A percentile compares a stretch with the other conserved stretches of the same genome.
These are phyloP conservation scores for Yarrowia porcina DNA, from an alignment of 805 yeast genomes.

Conservation along the genomic window DNA sequence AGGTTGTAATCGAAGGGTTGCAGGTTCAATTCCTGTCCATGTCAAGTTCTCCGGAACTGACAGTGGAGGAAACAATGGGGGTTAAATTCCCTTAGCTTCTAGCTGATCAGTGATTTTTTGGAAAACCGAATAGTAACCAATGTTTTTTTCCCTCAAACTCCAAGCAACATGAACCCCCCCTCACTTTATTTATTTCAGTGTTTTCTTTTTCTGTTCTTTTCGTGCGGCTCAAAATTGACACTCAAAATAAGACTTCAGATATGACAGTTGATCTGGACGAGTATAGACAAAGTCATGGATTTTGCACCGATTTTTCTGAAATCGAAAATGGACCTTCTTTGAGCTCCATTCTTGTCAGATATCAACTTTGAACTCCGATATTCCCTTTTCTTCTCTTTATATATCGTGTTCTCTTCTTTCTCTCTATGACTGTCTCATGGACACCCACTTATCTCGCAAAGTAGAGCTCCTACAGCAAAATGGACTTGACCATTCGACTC, in stretches of 20 bases:
- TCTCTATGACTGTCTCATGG: too few relatives aligned
- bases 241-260: neutral
- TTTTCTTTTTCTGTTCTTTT: neutral
- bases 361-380: too few relatives aligned
- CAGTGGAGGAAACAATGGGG: conserved; percentile 23
- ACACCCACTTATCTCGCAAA: too few relatives aligned
- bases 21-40: conserved; percentile 83
- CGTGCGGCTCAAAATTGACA: neutral
- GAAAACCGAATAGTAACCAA: neutral
- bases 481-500: too few relatives aligned
- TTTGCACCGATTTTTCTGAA: neutral
- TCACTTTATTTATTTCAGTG: neutral
- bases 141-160: too few relatives aligned
- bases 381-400: too few relatives aligned
- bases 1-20: conserved; percentile 60
- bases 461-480: too few relatives aligned
- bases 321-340: too few relatives aligned
- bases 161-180: too few relatives aligned
- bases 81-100: conserved; percentile 23
- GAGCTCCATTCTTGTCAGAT: too few relatives aligned
- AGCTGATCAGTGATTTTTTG: conserved; percentile 22
- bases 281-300: neutral
- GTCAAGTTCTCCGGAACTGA: conserved; percentile 41
- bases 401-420: too few relatives aligned
- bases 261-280: neutral